Conservation (phyloP, 2,329 filamentous ascomycete genomes). For the Colletotrichum noveboracense region DNA sequence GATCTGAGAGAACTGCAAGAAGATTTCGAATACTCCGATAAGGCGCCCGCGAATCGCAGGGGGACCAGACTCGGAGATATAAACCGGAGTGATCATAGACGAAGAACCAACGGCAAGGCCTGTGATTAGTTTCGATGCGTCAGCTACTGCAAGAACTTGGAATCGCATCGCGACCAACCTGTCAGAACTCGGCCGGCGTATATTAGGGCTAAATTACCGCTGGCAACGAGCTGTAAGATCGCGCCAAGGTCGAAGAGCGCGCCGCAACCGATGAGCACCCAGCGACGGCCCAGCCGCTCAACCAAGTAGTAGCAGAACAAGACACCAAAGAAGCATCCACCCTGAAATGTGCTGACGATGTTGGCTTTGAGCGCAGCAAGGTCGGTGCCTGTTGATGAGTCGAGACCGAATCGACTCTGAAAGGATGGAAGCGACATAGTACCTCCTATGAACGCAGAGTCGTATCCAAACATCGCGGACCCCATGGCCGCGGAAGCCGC, state of each 20-base stretch:
- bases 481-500: constrained; percentile 30
- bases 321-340: constrained; percentile 60
- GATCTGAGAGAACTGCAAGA: constrained; percentile 55
- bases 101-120: constrained; percentile 57
- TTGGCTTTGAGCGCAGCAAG: constrained; percentile 26
- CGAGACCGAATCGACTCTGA: constrained; percentile 21
- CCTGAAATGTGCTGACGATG: constrained; percentile 53
- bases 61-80: constrained; percentile 62
- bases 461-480: constrained; percentile 30
- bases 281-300: constrained; percentile 58
- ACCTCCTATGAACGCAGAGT: constrained; percentile 28
- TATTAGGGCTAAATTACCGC: constrained; percentile 57
- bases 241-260: constrained; percentile 54
- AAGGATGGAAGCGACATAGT: constrained; percentile 27
- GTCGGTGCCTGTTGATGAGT: neutral
- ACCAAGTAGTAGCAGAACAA: constrained; percentile 60
- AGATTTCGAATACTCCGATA: constrained; percentile 55
- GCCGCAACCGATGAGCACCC: constrained; percentile 56
- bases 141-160: constrained; percentile 23
- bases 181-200: constrained; percentile 58
- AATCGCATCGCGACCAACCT: constrained; percentile 42
- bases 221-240: constrained; percentile 47
- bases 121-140: constrained; percentile 39
- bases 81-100: constrained; percentile 59
- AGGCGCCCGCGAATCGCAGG: constrained; percentile 56